These are phyloP conservation scores for Cadophora sp. DNA, from an alignment of 2,329 filamentous ascomycete genomes.

Conservation along the genomic window DNA sequence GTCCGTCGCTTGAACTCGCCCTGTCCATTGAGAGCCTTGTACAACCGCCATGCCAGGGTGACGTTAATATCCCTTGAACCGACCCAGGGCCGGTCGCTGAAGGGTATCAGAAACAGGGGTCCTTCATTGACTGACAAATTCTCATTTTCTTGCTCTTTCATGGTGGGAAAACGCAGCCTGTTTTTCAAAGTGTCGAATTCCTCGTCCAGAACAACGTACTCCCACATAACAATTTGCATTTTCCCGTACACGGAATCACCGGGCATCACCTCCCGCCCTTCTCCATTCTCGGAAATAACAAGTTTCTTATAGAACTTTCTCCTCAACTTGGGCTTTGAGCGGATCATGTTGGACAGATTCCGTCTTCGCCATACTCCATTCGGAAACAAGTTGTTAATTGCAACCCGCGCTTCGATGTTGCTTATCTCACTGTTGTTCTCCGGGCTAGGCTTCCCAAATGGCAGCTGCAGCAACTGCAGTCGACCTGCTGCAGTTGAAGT, in stretches of 20 bases:
- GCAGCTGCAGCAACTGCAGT: slow-evolving; percentile 3
- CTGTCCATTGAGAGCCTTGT: background rate
- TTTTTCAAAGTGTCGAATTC: background rate
- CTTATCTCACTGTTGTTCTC: background rate
- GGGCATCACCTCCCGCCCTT: too few species aligned
- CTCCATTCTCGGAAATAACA: too few species aligned
- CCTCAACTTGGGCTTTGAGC: too few species aligned
- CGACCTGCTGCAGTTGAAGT: slow-evolving; percentile 2
- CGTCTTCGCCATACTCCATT: background rate
- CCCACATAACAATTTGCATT: too few species aligned
- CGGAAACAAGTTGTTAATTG: background rate
- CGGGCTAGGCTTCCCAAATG: background rate
- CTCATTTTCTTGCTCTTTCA: background rate
- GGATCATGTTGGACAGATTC: background rate
- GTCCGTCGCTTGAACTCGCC: too few species aligned
- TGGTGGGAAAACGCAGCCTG: background rate
- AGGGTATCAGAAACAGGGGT: background rate
- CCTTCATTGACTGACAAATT: background rate
- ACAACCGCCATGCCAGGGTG: background rate
- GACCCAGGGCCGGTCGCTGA: background rate
- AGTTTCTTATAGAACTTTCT: too few species aligned
- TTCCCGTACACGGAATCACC: too few species aligned
- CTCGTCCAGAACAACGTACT: background rate
- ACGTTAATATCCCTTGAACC: background rate
- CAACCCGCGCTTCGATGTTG: background rate